Evolutionary conservation across 2,329 filamentous ascomycete species (phyloP).

Genomic region (Cladophialophora carrionii): DNA sequence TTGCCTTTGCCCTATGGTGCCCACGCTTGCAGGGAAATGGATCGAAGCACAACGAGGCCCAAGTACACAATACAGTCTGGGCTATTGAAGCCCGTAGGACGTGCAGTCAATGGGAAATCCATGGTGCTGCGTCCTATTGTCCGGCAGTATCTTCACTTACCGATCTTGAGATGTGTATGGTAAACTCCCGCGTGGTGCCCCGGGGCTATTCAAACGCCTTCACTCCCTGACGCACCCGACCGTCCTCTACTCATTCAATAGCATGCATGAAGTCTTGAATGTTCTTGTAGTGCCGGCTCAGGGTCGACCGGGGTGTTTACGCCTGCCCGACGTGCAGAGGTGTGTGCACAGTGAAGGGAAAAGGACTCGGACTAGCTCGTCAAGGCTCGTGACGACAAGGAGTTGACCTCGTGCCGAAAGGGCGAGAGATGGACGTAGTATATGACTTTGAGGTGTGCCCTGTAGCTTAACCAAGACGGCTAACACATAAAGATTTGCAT

Average conservation of each 20-base stretch:
- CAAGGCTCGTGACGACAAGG: background rate
- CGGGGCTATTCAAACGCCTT: conserved; percentile 28
- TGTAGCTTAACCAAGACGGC: background rate
- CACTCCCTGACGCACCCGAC: conserved; percentile 30
- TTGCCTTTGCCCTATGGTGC: conserved; percentile 2
- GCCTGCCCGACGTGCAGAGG: background rate
- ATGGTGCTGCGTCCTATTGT: conserved; percentile 10
- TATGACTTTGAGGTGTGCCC: background rate
- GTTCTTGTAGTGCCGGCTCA: background rate
- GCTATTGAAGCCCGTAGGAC: conserved; percentile 11
- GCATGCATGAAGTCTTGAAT: conserved; percentile 14
- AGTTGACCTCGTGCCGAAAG: background rate
- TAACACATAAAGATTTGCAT: background rate
- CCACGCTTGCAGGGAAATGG: background rate
- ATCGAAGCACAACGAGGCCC: background rate
- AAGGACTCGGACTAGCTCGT: background rate
- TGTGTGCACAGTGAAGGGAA: background rate
- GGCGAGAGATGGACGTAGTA: background rate
- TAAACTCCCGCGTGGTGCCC: conserved; percentile 11
- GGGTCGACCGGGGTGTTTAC: background rate
- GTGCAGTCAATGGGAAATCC: conserved; percentile 9
- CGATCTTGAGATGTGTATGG: conserved; percentile 19
- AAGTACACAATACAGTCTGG: background rate
- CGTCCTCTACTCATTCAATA: conserved; percentile 17
- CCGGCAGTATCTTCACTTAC: conserved; percentile 26